Conservation (phyloP, 208 protist species). For the Acanthamoeba healyi region DNA sequence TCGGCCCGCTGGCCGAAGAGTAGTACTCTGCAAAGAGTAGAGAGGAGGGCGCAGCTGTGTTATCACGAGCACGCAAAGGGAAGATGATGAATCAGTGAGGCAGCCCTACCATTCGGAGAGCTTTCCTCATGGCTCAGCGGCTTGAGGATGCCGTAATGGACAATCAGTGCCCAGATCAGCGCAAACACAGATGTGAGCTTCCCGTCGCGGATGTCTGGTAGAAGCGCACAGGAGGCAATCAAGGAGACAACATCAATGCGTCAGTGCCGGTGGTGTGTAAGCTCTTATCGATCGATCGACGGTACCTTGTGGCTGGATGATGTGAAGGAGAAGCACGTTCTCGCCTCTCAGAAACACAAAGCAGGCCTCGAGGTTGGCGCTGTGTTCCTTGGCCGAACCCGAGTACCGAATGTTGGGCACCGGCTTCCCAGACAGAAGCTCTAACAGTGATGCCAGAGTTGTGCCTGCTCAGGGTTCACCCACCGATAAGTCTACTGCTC, state of each 20-base stretch:
- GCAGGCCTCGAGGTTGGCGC: not conserved
- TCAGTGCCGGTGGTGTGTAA: not conserved
- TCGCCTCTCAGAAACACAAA: not conserved
- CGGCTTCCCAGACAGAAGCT: not conserved
- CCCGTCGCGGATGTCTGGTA: not conserved
- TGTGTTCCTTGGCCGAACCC: not conserved
- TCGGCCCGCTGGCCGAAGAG: not conserved
- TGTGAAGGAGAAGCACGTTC: not conserved
- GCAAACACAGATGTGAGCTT: constrained; percentile 23
- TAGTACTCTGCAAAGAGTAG: too few relatives aligned
- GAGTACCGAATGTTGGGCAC: not conserved
- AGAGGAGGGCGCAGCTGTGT: too few relatives aligned
- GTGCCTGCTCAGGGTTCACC: not conserved
- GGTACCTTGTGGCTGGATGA: constrained; percentile 26
- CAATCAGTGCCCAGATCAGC: constrained; percentile 5
- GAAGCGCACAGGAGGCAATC: not conserved
- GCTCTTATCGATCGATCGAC: not conserved
- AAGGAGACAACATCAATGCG: too few relatives aligned
- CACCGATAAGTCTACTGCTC: too few relatives aligned
- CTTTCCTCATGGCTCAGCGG: not conserved
- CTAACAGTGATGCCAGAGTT: not conserved
- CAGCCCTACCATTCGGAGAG: not conserved
- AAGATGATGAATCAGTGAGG: not conserved
- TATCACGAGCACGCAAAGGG: too few relatives aligned
- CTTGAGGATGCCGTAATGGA: constrained; percentile 20